These are phyloP conservation scores for Ambrosiella xylebori DNA, from an alignment of 2,329 filamentous ascomycete species.

Conservation along the genomic window DNA sequence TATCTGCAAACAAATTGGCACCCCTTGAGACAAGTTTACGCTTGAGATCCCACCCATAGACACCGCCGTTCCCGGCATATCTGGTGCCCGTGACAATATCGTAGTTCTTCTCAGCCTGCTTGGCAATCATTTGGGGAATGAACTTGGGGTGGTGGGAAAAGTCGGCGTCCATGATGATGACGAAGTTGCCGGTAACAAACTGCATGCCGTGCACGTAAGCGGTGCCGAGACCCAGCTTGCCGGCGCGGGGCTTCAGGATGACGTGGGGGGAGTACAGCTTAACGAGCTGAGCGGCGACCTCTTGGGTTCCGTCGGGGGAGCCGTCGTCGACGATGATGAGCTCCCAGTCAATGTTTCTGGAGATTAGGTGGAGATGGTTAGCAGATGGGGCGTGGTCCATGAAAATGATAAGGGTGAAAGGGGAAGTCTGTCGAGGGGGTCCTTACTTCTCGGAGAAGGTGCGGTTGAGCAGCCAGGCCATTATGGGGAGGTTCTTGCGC, in stretches of 20 bases:
- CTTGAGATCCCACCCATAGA: constrained; percentile 94
- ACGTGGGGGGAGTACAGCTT: constrained; percentile 69
- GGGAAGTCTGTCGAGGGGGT: background rate
- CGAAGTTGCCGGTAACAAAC: constrained; percentile 79
- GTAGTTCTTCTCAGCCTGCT: constrained; percentile 61
- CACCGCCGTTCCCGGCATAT: constrained; percentile 76
- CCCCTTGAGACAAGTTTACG: constrained; percentile 69
- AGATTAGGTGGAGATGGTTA: background rate
- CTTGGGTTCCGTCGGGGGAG: constrained; percentile 87
- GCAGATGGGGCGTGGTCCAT: background rate
- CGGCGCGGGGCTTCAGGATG: constrained; percentile 69
- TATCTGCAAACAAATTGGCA: constrained; percentile 91
- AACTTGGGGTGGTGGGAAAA: constrained; percentile 99
- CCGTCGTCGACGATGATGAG: constrained; percentile 96
- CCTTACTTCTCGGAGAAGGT: constrained; percentile 77
- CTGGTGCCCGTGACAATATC: constrained; percentile 95
- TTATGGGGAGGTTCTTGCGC: constrained; percentile 89
- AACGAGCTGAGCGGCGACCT: constrained; percentile 77
- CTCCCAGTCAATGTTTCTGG: constrained; percentile 85
- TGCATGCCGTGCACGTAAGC: constrained; percentile 91
- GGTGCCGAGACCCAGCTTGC: constrained; percentile 92
- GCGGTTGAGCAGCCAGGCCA: constrained; percentile 81
- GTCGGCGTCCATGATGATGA: constrained; percentile 99
- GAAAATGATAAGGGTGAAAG: background rate
- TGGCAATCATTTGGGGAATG: constrained; percentile 80